Conservation (phyloP, 176 grass and related monocot genomes). For the barley (Hordeum vulgare) region MorexV3_pseudomolecules_assembly NC_058519.1:108055757-108056256, state of each 20-base stretch:
- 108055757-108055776: neutral
- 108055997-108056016: neutral
- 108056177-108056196: neutral
- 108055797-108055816: neutral
- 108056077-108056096: too few relatives aligned
- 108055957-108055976: neutral
- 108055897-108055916: neutral
- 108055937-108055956: neutral
- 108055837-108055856: neutral
- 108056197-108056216: neutral
- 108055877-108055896: neutral
- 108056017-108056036: too few relatives aligned
- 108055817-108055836: neutral
- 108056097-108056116: too few relatives aligned
- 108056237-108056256: neutral
- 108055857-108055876: neutral
- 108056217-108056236: neutral
- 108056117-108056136: too few relatives aligned
- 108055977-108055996: neutral
- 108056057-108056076: too few relatives aligned
- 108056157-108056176: too few relatives aligned
- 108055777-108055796: neutral
- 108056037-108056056: neutral
- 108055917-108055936: neutral
- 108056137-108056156: too few relatives aligned